phyloP scores from a whole-genome alignment of 495 filamentous ascomycete genomes.

The Jackrogersella minutella region DNA sequence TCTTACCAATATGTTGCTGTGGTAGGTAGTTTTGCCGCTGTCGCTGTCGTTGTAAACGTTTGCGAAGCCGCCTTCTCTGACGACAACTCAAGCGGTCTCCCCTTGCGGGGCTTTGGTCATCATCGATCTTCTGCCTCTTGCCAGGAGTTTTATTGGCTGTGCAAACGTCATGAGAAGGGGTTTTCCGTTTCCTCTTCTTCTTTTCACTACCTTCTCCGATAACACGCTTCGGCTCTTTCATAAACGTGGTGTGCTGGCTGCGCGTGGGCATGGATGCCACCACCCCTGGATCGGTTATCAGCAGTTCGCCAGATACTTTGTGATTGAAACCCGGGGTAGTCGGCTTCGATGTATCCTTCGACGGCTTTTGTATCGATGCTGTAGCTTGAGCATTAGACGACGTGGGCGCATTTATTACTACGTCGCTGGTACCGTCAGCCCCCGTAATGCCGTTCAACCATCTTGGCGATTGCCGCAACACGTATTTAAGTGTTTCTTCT shows the following conservation, averaged over 20 bases:
- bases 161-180: neutral
- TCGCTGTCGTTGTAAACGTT: neutral
- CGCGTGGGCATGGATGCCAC: neutral
- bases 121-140: conserved; percentile 3
- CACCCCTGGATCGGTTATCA: neutral
- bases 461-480: conserved; percentile 18
- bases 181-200: neutral
- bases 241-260: neutral
- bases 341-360: neutral
- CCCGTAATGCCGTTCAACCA: conserved; percentile 19
- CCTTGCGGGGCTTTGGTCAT: neutral
- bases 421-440: neutral
- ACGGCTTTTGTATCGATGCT: neutral
- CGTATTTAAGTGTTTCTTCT: conserved; percentile 20
- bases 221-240: neutral
- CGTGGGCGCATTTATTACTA: neutral
- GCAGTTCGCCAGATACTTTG: neutral
- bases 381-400: neutral
- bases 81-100: neutral
- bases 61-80: neutral
- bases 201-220: neutral
- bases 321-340: neutral
- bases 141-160: neutral
- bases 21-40: neutral
- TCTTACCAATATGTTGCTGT: neutral